Conservation (phyloP, 2,329 filamentous ascomycete genomes). For the Aspergillus persii region DNA sequence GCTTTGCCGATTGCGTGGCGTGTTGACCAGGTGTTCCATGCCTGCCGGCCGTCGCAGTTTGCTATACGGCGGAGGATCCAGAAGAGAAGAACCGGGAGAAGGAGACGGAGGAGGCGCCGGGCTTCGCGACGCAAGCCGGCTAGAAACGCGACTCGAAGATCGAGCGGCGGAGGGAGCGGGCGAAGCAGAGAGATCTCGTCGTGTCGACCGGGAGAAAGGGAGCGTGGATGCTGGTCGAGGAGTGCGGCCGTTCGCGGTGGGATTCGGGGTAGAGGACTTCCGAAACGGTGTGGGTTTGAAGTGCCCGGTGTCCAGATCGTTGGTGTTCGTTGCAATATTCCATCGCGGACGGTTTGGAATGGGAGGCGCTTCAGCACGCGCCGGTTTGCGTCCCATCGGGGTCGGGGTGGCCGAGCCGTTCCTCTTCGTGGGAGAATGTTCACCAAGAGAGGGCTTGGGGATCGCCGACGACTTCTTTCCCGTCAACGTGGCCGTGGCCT, state of each 20-base stretch:
- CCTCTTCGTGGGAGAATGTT: slow-evolving; percentile 35
- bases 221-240: slow-evolving; percentile 42
- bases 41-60: slow-evolving; percentile 34
- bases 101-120: slow-evolving; percentile 30
- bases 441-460: slow-evolving; percentile 32
- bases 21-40: slow-evolving; percentile 22
- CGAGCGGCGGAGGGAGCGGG: slow-evolving; percentile 33
- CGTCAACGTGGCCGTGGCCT: slow-evolving; percentile 28
- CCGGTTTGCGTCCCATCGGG: slow-evolving; percentile 41
- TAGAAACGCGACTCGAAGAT: slow-evolving; percentile 35
- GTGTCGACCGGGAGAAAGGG: slow-evolving; percentile 34
- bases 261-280: slow-evolving; percentile 30
- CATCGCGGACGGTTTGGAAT: slow-evolving; percentile 65
- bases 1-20: slow-evolving; percentile 40
- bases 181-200: slow-evolving; percentile 41
- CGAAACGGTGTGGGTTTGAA: slow-evolving; percentile 63
- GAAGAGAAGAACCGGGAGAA: slow-evolving; percentile 24
- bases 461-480: slow-evolving; percentile 40
- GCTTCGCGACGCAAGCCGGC: slow-evolving; percentile 33
- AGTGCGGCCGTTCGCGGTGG: slow-evolving; percentile 27
- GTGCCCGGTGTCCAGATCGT: slow-evolving; percentile 65
- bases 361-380: slow-evolving; percentile 40
- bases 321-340: slow-evolving; percentile 66
- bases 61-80: slow-evolving; percentile 45
- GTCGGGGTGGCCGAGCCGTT: slow-evolving; percentile 54